phyloP scores from a whole-genome alignment of 2,329 filamentous ascomycete genomes.

The Penicillium sp. region DNA sequence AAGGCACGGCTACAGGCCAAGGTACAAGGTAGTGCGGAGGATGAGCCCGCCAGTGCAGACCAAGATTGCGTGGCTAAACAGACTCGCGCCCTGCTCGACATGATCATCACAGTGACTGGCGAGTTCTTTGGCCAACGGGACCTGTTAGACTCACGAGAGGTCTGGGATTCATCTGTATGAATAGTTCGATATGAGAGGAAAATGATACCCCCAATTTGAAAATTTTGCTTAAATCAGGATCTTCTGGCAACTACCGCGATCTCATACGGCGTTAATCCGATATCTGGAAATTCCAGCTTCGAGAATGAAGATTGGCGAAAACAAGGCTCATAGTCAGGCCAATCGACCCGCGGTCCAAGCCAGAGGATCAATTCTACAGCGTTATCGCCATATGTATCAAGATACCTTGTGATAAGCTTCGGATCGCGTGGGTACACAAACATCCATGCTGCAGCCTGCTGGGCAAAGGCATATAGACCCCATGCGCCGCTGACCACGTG shows the following conservation, averaged over 20 bases:
- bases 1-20: conserved; percentile 49
- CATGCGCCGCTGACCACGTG: conserved; percentile 47
- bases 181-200: background rate
- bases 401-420: conserved; percentile 46
- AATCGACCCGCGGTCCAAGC: conserved; percentile 32
- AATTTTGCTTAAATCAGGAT: background rate
- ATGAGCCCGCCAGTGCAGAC: conserved; percentile 12
- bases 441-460: conserved; percentile 48
- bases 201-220: conserved; percentile 6
- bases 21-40: conserved; percentile 22
- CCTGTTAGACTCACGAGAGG: conserved; percentile 70
- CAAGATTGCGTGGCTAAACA: conserved; percentile 25
- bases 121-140: conserved; percentile 90
- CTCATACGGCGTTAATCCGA: conserved; percentile 29
- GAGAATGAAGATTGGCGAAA: conserved; percentile 25
- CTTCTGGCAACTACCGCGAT: conserved; percentile 21
- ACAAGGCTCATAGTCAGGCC: conserved; percentile 31
- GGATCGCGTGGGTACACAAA: conserved; percentile 57
- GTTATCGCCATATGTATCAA: conserved; percentile 29
- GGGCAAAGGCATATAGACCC: conserved; percentile 44
- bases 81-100: conserved; percentile 73
- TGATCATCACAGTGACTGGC: conserved; percentile 84
- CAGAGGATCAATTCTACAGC: conserved; percentile 27
- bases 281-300: conserved; percentile 17
- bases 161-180: conserved; percentile 38